These are phyloP conservation scores for Plantago coronopus DNA, from an alignment of 305 asterid genomes.

Conservation along the genomic window DNA sequence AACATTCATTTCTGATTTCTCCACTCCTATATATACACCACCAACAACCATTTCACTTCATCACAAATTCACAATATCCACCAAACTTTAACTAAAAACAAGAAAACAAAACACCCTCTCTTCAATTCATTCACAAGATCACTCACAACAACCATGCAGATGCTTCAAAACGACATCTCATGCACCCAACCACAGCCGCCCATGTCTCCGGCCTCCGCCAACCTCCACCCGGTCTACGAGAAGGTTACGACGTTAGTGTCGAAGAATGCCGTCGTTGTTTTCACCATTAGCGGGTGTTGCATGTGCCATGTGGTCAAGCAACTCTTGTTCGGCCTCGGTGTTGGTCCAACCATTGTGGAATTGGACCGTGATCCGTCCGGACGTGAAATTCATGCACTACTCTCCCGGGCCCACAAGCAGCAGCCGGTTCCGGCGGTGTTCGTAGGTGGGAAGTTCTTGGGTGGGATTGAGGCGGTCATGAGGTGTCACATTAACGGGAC, in stretches of 20 bases:
- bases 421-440: slow-evolving; percentile 71
- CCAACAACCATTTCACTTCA: no score
- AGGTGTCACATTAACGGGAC: slow-evolving; percentile 79
- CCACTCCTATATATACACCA: no score
- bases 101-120: neutral
- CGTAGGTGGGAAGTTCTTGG: slow-evolving; percentile 77
- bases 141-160: slow-evolving; percentile 31
- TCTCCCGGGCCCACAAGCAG: slow-evolving; percentile 24
- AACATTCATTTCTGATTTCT: no score
- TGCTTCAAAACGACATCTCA: slow-evolving; percentile 24
- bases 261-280: slow-evolving; percentile 81
- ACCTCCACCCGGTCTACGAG: slow-evolving; percentile 46
- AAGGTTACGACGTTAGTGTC: slow-evolving; percentile 45
- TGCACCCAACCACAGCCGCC: neutral
- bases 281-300: slow-evolving; percentile 78
- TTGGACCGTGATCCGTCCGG: slow-evolving; percentile 66
- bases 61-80: no score
- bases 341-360: slow-evolving; percentile 74
- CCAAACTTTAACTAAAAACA: neutral
- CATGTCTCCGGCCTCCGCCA: neutral
- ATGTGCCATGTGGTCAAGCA: slow-evolving; percentile 92
- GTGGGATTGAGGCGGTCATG: slow-evolving; percentile 78
- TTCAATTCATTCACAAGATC: neutral
- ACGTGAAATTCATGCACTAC: slow-evolving; percentile 45
- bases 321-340: slow-evolving; percentile 79